phyloP scores from a whole-genome alignment of 495 filamentous ascomycete species.

The Amniculicola lignicola region DNA sequence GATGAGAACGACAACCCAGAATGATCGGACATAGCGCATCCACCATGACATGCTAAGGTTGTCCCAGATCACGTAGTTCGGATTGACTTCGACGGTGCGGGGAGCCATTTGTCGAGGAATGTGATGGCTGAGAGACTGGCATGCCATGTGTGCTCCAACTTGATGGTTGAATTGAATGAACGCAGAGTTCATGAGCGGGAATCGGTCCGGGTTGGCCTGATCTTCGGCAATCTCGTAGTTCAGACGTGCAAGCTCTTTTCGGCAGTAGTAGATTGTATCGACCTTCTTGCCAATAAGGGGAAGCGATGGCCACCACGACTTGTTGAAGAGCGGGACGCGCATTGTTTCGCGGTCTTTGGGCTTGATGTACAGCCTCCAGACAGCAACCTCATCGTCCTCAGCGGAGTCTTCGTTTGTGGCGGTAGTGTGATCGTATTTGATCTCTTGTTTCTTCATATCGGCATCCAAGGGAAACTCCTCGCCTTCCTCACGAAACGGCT shows the following conservation, averaged over 20 bases:
- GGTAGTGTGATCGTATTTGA: conserved; percentile 60
- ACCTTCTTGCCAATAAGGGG: conserved; percentile 85
- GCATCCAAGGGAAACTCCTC: conserved; percentile 45
- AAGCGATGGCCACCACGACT: conserved; percentile 77
- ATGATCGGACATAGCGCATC: conserved; percentile 76
- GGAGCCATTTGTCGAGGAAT: conserved; percentile 93
- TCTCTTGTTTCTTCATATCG: conserved; percentile 28
- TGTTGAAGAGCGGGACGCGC: conserved; percentile 72
- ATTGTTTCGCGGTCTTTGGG: conserved; percentile 82
- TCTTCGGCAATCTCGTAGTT: conserved; percentile 93
- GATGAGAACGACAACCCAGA: conserved; percentile 60
- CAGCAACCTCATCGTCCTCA: conserved; percentile 62
- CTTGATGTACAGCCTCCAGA: conserved; percentile 80
- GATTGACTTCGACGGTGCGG: conserved; percentile 86
- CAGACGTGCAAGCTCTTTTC: conserved; percentile 79
- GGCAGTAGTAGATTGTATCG: conserved; percentile 90
- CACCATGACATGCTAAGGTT: conserved; percentile 98
- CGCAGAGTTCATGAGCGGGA: conserved; percentile 93
- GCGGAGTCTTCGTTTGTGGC: conserved; percentile 65
- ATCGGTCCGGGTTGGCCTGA: conserved; percentile 80
- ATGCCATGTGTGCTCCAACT: conserved; percentile 96
- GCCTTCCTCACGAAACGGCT: conserved; percentile 45
- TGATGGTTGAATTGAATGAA: conserved; percentile 99
- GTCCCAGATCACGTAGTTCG: conserved; percentile 92
- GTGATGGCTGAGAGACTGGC: conserved; percentile 88